Evolutionary conservation across 2,329 filamentous ascomycete species (phyloP).

Genomic region (Stemphylium vesicarium): DNA sequence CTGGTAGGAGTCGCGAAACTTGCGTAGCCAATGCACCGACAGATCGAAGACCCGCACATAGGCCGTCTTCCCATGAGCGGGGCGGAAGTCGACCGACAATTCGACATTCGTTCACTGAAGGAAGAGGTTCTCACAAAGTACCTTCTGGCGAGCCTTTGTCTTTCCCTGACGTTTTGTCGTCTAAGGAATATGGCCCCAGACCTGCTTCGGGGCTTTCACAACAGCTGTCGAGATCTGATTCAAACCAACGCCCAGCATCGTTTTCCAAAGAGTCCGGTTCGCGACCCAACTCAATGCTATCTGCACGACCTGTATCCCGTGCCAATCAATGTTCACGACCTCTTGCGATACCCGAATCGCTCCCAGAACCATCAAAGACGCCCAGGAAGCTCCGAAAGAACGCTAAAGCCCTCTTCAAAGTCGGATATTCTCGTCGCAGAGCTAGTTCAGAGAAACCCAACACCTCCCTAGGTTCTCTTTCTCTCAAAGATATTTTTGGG

Average conservation of each 20-base stretch:
- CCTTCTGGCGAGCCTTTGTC: conserved; percentile 1
- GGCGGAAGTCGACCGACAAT: background rate
- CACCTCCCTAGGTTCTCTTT: conserved; percentile 18
- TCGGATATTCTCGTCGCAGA: background rate
- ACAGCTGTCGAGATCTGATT: conserved; percentile 1
- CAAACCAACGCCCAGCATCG: conserved; percentile 2
- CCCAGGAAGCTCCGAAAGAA: background rate
- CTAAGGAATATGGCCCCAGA: conserved; percentile 7
- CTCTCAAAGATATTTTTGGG: conserved; percentile 63
- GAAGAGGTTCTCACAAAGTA: background rate
- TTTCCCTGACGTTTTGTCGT: background rate
- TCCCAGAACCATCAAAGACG: background rate
- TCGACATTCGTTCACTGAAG: background rate
- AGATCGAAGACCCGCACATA: background rate
- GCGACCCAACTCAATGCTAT: conserved; percentile 12
- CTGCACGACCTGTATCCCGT: conserved; percentile 8
- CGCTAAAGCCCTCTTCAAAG: conserved; percentile 1
- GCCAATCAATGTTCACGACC: conserved; percentile 7
- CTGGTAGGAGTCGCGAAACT: conserved; percentile 1
- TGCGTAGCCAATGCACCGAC: background rate
- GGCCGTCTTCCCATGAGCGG: background rate
- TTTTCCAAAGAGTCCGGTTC: conserved; percentile 9
- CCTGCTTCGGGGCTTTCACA: conserved; percentile 5
- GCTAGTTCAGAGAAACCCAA: background rate
- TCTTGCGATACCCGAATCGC: background rate